phyloP scores from a whole-genome alignment of 1,284 basidiomycete species.

The Xerocomus minutiporus region DNA sequence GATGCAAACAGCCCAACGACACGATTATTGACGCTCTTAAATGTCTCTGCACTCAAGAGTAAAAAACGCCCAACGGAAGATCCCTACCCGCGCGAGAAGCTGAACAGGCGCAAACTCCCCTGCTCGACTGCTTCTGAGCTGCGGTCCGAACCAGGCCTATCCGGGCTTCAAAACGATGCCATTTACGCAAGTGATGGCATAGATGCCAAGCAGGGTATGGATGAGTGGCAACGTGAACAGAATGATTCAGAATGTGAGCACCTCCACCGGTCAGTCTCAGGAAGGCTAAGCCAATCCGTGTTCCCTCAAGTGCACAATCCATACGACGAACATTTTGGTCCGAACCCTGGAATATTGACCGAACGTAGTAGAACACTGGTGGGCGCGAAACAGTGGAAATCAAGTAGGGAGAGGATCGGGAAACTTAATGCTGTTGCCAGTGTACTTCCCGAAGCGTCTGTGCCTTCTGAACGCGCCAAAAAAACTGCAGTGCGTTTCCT shows the following conservation, averaged over 20 bases:
- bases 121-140: slow-evolving; percentile 26
- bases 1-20: slow-evolving; percentile 63
- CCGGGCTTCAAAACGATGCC: slow-evolving; percentile 6
- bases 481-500: slow-evolving; percentile 27
- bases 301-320: slow-evolving; percentile 33
- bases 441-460: slow-evolving; percentile 44
- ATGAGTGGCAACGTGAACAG: slow-evolving; percentile 11
- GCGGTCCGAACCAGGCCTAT: slow-evolving; percentile 1
- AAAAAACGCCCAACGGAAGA: slow-evolving; percentile 56
- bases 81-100: slow-evolving; percentile 48
- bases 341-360: slow-evolving; percentile 44
- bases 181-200: slow-evolving; percentile 12
- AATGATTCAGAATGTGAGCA: slow-evolving; percentile 29
- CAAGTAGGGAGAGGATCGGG: slow-evolving; percentile 38
- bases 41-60: slow-evolving; percentile 79
- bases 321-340: slow-evolving; percentile 68
- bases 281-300: neutral
- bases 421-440: slow-evolving; percentile 54
- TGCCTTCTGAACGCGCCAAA: slow-evolving; percentile 16
- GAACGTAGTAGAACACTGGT: slow-evolving; percentile 44
- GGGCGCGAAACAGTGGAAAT: slow-evolving; percentile 50
- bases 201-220: slow-evolving; percentile 14
- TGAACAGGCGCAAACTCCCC: slow-evolving; percentile 56
- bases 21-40: slow-evolving; percentile 87
- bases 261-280: neutral